Conservation (phyloP, 1,139 yeast species). For the Lizanozyma gosingica region DNA sequence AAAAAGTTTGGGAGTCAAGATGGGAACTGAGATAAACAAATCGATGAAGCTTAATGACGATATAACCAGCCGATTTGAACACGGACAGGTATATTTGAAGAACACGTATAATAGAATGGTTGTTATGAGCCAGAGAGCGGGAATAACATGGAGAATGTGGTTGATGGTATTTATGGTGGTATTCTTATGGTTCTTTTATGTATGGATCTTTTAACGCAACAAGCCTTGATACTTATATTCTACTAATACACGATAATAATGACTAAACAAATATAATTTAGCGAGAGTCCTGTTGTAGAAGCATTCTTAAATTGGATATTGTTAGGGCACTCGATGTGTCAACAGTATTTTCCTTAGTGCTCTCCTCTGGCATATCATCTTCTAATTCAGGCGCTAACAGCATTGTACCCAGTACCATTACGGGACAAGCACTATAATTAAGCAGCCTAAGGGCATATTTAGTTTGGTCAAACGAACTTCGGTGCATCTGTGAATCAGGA, state of each 20-base stretch:
- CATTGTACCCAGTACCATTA: not conserved
- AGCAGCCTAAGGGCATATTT: not conserved
- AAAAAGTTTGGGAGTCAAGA: constrained; percentile 60
- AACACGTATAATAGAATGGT: constrained; percentile 69
- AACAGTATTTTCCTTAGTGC: not conserved
- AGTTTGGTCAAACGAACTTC: too few species aligned
- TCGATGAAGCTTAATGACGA: constrained; percentile 55
- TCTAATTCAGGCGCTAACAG: not conserved
- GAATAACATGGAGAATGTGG: constrained; percentile 79
- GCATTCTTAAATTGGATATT: not conserved
- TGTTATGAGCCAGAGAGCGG: constrained; percentile 74
- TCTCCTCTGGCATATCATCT: not conserved
- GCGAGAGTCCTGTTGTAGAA: not conserved
- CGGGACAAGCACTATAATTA: not conserved
- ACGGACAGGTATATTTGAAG: constrained; percentile 42
- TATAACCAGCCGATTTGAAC: constrained; percentile 38
- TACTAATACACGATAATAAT: not conserved
- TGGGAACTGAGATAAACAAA: constrained; percentile 81
- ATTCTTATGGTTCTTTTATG: constrained; percentile 64
- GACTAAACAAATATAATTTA: too few species aligned
- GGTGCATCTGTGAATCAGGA: too few species aligned
- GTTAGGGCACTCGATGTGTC: not conserved
- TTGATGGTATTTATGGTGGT: constrained; percentile 54
- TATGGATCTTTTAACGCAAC: constrained; percentile 65
- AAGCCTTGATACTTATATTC: too few species aligned